Conservation (phyloP, 1,284 basidiomycete species). For the Pyrrhoderma lamaoense region DNA sequence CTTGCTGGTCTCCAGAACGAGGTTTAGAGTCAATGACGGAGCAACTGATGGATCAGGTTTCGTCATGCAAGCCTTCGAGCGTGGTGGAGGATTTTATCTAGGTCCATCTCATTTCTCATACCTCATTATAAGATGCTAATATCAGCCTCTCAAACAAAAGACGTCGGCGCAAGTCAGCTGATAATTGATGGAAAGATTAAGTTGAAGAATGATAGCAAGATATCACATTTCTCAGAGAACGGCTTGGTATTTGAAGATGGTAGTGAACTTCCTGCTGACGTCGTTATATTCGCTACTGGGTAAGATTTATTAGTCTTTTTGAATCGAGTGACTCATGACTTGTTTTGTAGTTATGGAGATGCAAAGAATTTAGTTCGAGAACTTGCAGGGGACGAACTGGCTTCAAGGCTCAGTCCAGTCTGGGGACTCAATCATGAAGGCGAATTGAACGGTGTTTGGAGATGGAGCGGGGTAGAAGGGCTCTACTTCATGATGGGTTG, state of each 20-base stretch:
- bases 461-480: conserved; percentile 42
- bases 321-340: conserved; percentile 14
- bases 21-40: conserved; percentile 57
- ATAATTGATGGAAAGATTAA: conserved; percentile 70
- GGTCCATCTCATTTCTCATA: conserved; percentile 22
- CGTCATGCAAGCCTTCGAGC: conserved; percentile 33
- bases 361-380: conserved; percentile 32
- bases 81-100: conserved; percentile 38
- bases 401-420: conserved; percentile 37
- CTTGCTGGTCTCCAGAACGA: conserved; percentile 47
- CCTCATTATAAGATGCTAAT: neutral
- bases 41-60: conserved; percentile 49
- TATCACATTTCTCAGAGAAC: conserved; percentile 46
- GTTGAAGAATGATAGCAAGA: conserved; percentile 55
- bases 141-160: conserved; percentile 21
- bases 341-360: conserved; percentile 33
- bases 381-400: conserved; percentile 44
- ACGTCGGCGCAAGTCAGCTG: conserved; percentile 57
- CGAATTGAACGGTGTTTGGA: conserved; percentile 45
- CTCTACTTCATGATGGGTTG: conserved; percentile 53
- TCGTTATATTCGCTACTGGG: conserved; percentile 64
- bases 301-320: conserved; percentile 22
- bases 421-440: conserved; percentile 56
- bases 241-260: conserved; percentile 62
- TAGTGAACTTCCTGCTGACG: conserved; percentile 54